Evolutionary conservation across 192 early-diverging fungal species (phyloP).

Genomic region (Backusella mclennaniae): DNA sequence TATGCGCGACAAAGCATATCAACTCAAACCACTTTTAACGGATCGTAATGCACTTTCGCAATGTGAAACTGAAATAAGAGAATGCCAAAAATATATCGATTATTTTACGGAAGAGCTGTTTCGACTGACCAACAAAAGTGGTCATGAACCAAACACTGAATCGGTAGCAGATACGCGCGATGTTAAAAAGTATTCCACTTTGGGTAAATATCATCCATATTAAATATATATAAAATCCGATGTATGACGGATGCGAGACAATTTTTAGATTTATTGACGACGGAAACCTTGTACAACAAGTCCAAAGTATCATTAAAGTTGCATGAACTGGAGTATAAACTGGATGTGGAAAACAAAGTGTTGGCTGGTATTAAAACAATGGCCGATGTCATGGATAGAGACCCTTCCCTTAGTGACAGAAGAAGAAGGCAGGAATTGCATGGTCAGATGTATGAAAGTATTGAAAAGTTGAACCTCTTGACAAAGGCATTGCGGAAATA

Average conservation of each 20-base stretch:
- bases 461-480: slow-evolving; percentile 73
- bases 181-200: slow-evolving; percentile 26
- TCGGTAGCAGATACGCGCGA: slow-evolving; percentile 8
- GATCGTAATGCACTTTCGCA: slow-evolving; percentile 66
- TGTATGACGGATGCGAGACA: slow-evolving; percentile 24
- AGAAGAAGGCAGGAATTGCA: slow-evolving; percentile 59
- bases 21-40: slow-evolving; percentile 57
- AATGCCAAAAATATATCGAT: slow-evolving; percentile 65
- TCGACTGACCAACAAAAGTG: slow-evolving; percentile 34
- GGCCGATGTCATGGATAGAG: slow-evolving; percentile 46
- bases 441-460: slow-evolving; percentile 60
- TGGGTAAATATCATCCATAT: neutral
- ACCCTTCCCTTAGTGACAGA: slow-evolving; percentile 46
- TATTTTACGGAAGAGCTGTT: slow-evolving; percentile 68
- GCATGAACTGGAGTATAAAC: slow-evolving; percentile 83
- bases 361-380: slow-evolving; percentile 79
- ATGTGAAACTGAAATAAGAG: slow-evolving; percentile 70
- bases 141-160: neutral
- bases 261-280: slow-evolving; percentile 61
- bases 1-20: slow-evolving; percentile 42
- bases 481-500: slow-evolving; percentile 81
- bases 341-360: slow-evolving; percentile 95
- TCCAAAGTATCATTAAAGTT: slow-evolving; percentile 80
- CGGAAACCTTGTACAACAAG: slow-evolving; percentile 63
- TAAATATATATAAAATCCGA: neutral